These are phyloP conservation scores for Nannizzia gypsea DNA, from an alignment of 2,329 filamentous ascomycete species.

Conservation along the genomic window DNA sequence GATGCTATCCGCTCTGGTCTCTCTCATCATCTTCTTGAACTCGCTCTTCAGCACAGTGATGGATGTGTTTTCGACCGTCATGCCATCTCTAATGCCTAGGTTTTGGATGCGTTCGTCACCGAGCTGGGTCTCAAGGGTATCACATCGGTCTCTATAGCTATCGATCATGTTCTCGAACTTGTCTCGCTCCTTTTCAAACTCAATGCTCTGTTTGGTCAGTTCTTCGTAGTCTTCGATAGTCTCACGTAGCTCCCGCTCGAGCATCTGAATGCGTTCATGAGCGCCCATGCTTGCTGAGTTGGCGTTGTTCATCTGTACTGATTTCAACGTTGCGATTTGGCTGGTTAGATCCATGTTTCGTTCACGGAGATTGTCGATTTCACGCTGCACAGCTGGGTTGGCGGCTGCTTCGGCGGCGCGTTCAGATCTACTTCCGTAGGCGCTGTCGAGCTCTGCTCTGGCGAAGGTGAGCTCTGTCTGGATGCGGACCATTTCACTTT, in stretches of 20 bases:
- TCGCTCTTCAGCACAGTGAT: constrained; percentile 59
- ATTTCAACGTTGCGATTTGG: constrained; percentile 37
- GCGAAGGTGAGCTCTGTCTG: constrained; percentile 80
- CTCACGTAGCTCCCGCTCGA: constrained; percentile 55
- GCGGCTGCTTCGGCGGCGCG: constrained; percentile 54
- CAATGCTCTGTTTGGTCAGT: constrained; percentile 57
- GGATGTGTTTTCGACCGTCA: constrained; percentile 47
- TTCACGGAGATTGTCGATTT: constrained; percentile 45
- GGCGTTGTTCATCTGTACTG: constrained; percentile 20
- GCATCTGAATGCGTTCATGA: constrained; percentile 39
- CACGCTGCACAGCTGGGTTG: constrained; percentile 47
- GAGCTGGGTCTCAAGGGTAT: constrained; percentile 51
- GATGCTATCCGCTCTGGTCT: constrained; percentile 54
- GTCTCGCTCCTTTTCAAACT: constrained; percentile 60
- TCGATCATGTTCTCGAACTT: constrained; percentile 53
- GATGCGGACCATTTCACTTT: constrained; percentile 52
- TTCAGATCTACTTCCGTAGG: constrained; percentile 68
- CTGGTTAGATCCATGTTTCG: constrained; percentile 36
- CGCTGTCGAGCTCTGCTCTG: constrained; percentile 80
- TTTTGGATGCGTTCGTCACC: constrained; percentile 56
- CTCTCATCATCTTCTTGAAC: constrained; percentile 72
- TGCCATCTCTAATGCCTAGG: constrained; percentile 44
- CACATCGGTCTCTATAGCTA: constrained; percentile 50
- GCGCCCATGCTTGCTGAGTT: constrained; percentile 19
- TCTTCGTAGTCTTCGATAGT: constrained; percentile 59